Conservation (phyloP, 2,329 filamentous ascomycete species). For the Hypoxylon rubiginosum region DNA sequence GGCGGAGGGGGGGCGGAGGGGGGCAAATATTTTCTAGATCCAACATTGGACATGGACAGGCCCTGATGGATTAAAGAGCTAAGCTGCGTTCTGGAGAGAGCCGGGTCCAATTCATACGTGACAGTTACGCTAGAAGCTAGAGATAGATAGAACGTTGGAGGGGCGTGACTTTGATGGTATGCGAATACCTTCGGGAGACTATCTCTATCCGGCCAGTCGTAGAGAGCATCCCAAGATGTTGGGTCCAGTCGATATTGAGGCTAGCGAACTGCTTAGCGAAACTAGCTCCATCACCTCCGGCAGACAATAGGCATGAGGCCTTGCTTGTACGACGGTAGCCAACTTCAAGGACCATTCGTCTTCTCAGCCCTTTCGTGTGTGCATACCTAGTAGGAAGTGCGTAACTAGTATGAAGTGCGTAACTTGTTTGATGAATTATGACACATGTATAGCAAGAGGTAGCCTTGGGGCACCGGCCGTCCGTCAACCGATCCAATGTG, state of each 20-base stretch:
- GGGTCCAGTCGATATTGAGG: slow-evolving; percentile 32
- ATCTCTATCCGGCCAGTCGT: slow-evolving; percentile 33
- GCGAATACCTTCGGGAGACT: slow-evolving; percentile 38
- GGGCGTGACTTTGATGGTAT: slow-evolving; percentile 40
- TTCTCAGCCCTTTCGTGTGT: slow-evolving; percentile 7
- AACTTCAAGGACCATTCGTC: slow-evolving; percentile 17
- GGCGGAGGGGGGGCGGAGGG: slow-evolving; percentile 22
- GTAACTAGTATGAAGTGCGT: slow-evolving; percentile 1
- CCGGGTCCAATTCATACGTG: slow-evolving; percentile 19
- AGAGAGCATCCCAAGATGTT: slow-evolving; percentile 38
- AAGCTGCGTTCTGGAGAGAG: slow-evolving; percentile 10
- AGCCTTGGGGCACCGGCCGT: slow-evolving; percentile 5
- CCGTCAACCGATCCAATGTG: slow-evolving; percentile 10
- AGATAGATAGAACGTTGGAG: slow-evolving; percentile 23
- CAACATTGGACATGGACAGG: slow-evolving; percentile 10
- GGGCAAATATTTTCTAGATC: slow-evolving; percentile 31
- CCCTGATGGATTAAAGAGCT: slow-evolving; percentile 19
- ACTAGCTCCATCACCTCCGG: slow-evolving; percentile 31
- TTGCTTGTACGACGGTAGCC: slow-evolving; percentile 14
- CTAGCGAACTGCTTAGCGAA: slow-evolving; percentile 29
- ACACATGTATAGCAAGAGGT: slow-evolving; percentile 6
- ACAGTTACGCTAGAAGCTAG: slow-evolving; percentile 8
- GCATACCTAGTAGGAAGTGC: slow-evolving; percentile 1
- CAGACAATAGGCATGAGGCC: slow-evolving; percentile 14
- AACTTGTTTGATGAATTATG: slow-evolving; percentile 10